Evolutionary conservation across 805 yeast genomes (phyloP), one percentile per base, ranked within the genome.

Genomic region (Sugiyamaella americana): DNA sequence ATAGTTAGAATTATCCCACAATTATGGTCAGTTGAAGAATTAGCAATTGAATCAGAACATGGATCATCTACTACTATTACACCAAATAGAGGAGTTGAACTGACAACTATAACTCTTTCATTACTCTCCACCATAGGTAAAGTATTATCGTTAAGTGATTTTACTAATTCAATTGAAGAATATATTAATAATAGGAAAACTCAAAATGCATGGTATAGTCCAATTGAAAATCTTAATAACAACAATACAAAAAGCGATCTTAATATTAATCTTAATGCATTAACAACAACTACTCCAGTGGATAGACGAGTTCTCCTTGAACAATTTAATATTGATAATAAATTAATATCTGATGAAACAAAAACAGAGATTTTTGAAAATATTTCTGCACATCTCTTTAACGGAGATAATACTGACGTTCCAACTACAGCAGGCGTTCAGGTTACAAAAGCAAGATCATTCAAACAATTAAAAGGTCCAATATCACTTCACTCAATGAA

Each of bases 361-460:
- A 43, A 37, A 34, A 40, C 26, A 16, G 39, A 41, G 4, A 40
- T 51, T 11, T 51, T 51, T 38, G 38, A 39, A 10, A 41, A 34
- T 5, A 30, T 23, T 11, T 30, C 48, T 13, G 11, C 8, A 29
- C 49, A 19, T 21, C 11, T 23, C 16, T 17, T 39, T 2, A 45
- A 42, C 13, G 52, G 37, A 4, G 44, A 26, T 5, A 35, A 17
- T 8, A 30, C 43, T 30, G 24, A 38, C 6, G 46, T 39, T 17
- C 40, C 20, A 17, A 41, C 43, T 13, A 30, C 44, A 11, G 37
- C 44, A 11, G 51, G 48, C 5, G 20, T 49, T 3, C 37, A 44
- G 16, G 41, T 47, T n/a, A 39, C 38, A 21, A 51, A 49, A 32
- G 44, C 55, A 3, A 40, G 53, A 10, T 54, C 58, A 11, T 30